Base-by-base conservation (phyloP, 495 filamentous ascomycete genomes). In the Sordaria brevicollis region DNA sequence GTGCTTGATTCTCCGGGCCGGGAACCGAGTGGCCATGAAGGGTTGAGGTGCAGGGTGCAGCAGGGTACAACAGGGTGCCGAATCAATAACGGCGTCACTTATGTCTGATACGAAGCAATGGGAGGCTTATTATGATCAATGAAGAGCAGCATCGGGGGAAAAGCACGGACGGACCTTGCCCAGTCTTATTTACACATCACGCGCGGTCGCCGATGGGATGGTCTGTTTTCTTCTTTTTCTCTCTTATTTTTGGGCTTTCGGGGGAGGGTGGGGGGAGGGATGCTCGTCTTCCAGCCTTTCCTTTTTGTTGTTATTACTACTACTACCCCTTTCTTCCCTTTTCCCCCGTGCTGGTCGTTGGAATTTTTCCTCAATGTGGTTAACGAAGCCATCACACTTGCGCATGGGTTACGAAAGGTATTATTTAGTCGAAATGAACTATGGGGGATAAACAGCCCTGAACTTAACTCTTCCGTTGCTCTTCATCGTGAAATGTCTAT, bases 21-120 rank as follows among this genome's bases (percentile, higher is more conserved):
- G 68, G 62, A 75, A 70, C 70, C 49, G 49, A 62, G 77, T 75
- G 77, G 74, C 79, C 77, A 79, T 80, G 25, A 62, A 62, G 49
- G 49, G 25, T 62, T 62, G 49, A 15, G 25, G 25, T 62, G 49
- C 49, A 62, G 25, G 49, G 49, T 62, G 49, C 49, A 62, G 49
- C 49, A 62, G 49, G 25, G 49, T 62, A 62, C 49, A 79, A 35
- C 66, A 31, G 75, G 81, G 75, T 72, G 75, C 75, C 79, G 74
- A 75, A 80, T 74, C 77, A 76, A 81, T 80, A 78, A 81, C 73
- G 83, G 82, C 81, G 81, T 84, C 81, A 80, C 77, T 75, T 79
- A 80, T 82, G 76, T 79, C 72, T 74, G 75, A 73, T 73, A 76
- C 72, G 79, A 77, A 75, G 74, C 71, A 54, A 54, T 54, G 73